Conservation (phyloP, 768 basidiomycete genomes). For the Suillus cothurnatus region DNA sequence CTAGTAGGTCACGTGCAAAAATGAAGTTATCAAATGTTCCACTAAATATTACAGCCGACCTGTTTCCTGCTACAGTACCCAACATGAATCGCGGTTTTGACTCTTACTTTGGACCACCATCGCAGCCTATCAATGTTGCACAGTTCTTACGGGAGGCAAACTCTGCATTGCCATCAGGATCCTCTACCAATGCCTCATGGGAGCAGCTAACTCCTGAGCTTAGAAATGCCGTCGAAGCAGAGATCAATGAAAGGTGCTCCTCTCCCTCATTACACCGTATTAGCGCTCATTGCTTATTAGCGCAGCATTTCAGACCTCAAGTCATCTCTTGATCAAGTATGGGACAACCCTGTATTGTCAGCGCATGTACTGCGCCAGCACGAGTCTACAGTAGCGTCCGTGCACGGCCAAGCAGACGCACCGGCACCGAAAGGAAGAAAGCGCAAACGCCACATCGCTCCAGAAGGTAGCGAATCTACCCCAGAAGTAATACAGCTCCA, state of each 20-base stretch:
- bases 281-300: constrained; percentile 6
- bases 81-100: constrained; percentile 40
- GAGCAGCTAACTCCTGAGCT: constrained; percentile 26
- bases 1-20: not conserved
- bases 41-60: not conserved
- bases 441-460: constrained; percentile 35
- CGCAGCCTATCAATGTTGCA: constrained; percentile 51
- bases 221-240: constrained; percentile 35
- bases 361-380: constrained; percentile 58
- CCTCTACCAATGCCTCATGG: constrained; percentile 24
- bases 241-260: constrained; percentile 43
- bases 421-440: constrained; percentile 30
- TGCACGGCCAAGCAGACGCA: constrained; percentile 38
- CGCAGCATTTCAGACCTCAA: constrained; percentile 58
- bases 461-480: constrained; percentile 31
- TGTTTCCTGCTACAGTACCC: not conserved
- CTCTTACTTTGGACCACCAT: constrained; percentile 66
- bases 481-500: constrained; percentile 53
- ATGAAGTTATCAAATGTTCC: not conserved
- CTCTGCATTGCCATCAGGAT: constrained; percentile 10
- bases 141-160: constrained; percentile 44
- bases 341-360: constrained; percentile 58
- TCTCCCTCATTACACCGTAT: not conserved
- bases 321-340: constrained; percentile 43
- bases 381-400: constrained; percentile 44